These are phyloP conservation scores for Papiliotrema flavescens DNA, from an alignment of 1,284 basidiomycete genomes.

Conservation along the genomic window DNA sequence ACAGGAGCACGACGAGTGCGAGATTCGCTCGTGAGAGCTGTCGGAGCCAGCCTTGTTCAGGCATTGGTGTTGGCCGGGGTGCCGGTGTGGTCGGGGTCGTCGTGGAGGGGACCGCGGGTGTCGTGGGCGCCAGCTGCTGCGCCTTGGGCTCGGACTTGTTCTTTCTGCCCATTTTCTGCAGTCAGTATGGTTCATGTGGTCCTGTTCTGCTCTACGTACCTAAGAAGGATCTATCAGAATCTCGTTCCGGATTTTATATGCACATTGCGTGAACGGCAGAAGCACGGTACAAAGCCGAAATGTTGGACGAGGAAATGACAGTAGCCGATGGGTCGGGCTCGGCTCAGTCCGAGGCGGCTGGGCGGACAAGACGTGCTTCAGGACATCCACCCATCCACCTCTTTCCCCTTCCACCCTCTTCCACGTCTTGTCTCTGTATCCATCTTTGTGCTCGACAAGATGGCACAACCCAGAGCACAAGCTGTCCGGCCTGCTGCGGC, in stretches of 20 bases:
- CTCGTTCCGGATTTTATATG: too few species aligned
- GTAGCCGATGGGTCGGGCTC: background rate
- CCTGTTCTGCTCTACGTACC: background rate
- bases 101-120: too few species aligned
- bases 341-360: background rate
- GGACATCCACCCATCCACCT: background rate
- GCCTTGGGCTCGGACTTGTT: background rate
- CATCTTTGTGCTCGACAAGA: background rate
- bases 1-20: slow-evolving; percentile 49
- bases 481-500: slow-evolving; percentile 11
- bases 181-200: background rate
- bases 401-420: background rate
- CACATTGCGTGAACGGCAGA: too few species aligned
- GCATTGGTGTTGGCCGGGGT: background rate
- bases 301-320: background rate
- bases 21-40: background rate
- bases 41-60: background rate
- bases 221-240: too few species aligned
- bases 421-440: background rate
- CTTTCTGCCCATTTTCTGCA: slow-evolving; percentile 1
- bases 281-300: too few species aligned
- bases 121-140: background rate
- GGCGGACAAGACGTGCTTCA: background rate
- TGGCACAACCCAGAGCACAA: slow-evolving; percentile 7
- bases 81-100: background rate